Percentiles rank a stretch among this genome's conserved stretches.
These are phyloP conservation scores for Limnanthes douglasii DNA, from an alignment of 345 rosid genomes.

Conservation along the genomic window DNA sequence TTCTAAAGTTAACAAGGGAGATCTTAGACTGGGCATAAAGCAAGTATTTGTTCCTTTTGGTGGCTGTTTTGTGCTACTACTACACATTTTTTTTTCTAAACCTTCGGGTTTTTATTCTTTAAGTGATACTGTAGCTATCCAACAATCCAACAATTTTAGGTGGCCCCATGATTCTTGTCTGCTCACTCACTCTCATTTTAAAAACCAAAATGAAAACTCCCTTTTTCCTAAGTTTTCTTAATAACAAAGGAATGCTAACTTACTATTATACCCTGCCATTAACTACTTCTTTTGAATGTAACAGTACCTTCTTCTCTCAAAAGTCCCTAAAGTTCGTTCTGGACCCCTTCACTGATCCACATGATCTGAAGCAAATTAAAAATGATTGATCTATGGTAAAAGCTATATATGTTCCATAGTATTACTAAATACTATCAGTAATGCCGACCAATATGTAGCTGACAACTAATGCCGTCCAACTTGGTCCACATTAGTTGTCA, in stretches of 20 bases:
- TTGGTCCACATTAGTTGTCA: no score
- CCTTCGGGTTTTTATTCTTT: constrained; percentile 13
- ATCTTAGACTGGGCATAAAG: constrained; percentile 20
- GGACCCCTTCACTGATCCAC: constrained; percentile 9
- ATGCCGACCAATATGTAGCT: no score
- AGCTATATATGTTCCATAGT: no score
- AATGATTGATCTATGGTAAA: background rate
- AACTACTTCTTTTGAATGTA: background rate
- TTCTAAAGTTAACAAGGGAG: constrained; percentile 27
- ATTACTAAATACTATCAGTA: no score
- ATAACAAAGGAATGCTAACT: constrained; percentile 22
- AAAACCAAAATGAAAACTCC: constrained; percentile 3
- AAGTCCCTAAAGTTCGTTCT: constrained; percentile 6
- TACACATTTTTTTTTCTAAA: constrained; percentile 9
- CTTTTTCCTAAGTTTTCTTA: no score
- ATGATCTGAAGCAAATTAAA: background rate
- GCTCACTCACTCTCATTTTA: constrained; percentile 12
- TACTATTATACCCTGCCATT: constrained; percentile 10
- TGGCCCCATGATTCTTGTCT: constrained; percentile 21
- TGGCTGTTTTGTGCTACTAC: constrained; percentile 9
- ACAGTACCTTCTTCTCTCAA: background rate
- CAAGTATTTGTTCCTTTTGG: constrained; percentile 21
- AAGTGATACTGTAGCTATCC: constrained; percentile 17
- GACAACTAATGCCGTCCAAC: no score
- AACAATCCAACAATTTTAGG: constrained; percentile 10